These are phyloP conservation scores for Candida pseudofarinosa DNA, from an alignment of 805 yeast species.

Conservation along the genomic window DNA sequence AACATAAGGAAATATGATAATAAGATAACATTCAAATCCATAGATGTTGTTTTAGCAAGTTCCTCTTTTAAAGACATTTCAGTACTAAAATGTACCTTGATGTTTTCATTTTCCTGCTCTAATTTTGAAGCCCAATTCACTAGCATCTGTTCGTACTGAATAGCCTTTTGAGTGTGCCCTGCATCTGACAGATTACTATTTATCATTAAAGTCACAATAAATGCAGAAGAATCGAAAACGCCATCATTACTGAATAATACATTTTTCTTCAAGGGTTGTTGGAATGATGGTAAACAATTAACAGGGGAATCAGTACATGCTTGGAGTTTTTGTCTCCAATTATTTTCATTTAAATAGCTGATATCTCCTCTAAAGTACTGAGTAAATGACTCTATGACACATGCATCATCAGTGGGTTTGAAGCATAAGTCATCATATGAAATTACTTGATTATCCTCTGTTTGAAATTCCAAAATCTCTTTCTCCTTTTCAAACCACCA, in stretches of 20 bases:
- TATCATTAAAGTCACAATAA: conserved; percentile 70
- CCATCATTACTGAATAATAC: conserved; percentile 54
- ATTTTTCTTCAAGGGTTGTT: conserved; percentile 78
- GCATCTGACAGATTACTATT: conserved; percentile 47
- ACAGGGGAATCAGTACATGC: conserved; percentile 79
- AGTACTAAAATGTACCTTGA: conserved; percentile 70
- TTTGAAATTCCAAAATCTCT: conserved; percentile 33
- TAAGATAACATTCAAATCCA: conserved; percentile 67
- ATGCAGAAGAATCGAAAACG: conserved; percentile 61
- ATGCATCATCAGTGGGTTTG: conserved; percentile 72
- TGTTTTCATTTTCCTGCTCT: conserved; percentile 34
- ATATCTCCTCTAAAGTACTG: conserved; percentile 78
- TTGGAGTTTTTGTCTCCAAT: conserved; percentile 55
- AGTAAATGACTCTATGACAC: conserved; percentile 84
- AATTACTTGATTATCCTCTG: conserved; percentile 12
- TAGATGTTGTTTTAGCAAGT: conserved; percentile 72
- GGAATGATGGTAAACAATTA: conserved; percentile 83
- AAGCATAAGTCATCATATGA: conserved; percentile 69
- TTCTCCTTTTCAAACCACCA: conserved; percentile 91
- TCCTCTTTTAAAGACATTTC: conserved; percentile 84
- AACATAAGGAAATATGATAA: conserved; percentile 85
- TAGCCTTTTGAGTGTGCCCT: conserved; percentile 33
- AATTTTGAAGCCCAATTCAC: conserved; percentile 50
- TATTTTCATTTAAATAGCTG: conserved; percentile 39
- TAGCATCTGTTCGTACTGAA: conserved; percentile 69